Base-by-base conservation (phyloP, 2,329 filamentous ascomycete species). In the Thyridium curvatum region DNA sequence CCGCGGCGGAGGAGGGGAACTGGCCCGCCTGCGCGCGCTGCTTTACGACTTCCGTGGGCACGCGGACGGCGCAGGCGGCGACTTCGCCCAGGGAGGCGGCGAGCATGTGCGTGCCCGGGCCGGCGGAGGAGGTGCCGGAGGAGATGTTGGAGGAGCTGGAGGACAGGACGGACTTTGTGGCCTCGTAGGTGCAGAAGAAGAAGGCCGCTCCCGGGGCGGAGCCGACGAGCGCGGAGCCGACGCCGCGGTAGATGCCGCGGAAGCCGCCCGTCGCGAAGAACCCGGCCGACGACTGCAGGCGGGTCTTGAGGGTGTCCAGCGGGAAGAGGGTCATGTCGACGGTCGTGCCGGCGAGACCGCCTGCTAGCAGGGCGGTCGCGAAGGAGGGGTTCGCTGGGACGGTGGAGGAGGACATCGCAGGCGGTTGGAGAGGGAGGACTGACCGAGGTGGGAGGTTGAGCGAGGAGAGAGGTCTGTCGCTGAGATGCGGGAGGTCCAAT, bases 261-360 rank as follows among this genome's bases (percentile, higher is more conserved):
- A 97, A 90, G 55, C 91, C 91, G 57, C 93, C 91, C 3, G 83
- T 82, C 40, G 84, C 73, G 56, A 87, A 79, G 70, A 95, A 89
- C 60, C 84, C 81, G 35, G 77, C 44, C 14, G 48, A 77, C 46
- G 89, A 88, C 68, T 98, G 93, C 7, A 98, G 86, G 13, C 93
- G 89, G 32, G 94, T 98, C 69, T 98, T 98, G 58, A 98, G 82
- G 0, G 93, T 98, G 75, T 98, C 94, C 72, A 98, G 88, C 1
- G 93, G 93, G 71, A 86, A 98, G 58, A 98, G 86, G 40, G 89
- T 89, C 55, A 95, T 82, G 76, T 98, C 93, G 63, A 97, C 93
- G 12, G 90, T 94, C 35, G 93, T 93, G 58, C 93, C 93, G 50
- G 93, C 93, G 49, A 96, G 70, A 56, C 82, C 93, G 61, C 93